Evolutionary conservation across 75 land plant genomes (phyloP), one percentile per base, ranked within the genome.

Genomic region (Selaginella tamariscina): DNA sequence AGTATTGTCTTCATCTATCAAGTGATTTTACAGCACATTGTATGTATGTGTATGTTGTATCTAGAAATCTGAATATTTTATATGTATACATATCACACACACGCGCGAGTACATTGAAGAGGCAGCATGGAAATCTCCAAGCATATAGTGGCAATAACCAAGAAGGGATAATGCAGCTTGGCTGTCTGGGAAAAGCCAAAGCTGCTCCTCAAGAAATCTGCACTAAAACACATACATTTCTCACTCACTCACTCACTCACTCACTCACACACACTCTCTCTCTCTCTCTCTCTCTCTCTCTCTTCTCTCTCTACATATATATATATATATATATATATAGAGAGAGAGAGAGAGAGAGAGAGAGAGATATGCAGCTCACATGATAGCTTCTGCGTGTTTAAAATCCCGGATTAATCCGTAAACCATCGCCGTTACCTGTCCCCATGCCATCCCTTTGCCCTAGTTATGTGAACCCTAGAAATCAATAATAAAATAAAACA

Each of bases 361-460:
- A n/a, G n/a, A n/a, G n/a, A n/a, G n/a, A 2, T 24, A 56, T 29
- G 54, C 13, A 24, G 24, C 22, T 22, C 24, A 77, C 78, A 60
- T 72, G 70, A 77, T 77, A 22, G 78, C 74, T 56, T 71, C 27
- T 21, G 27, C 29, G 0, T 77, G 70, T 55, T 72, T 66, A 0
- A 54, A 66, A 63, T 72, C 74, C 32, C 67, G 78, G 24, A 77
- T 77, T 18, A 72, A 55, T 9, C 75, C 75, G 72, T 77, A 77
- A 24, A 77, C 55, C 2, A 49, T 60, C 20, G 74, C 70, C 24
- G 78, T 77, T 24, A 77, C 32, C 49, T 67, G 68, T 1, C 78
- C 78, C 74, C 75, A 73, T 29, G 70, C 70, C 68, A 67, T 73
- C n/a, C n/a, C n/a, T n/a, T n/a, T n/a, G n/a, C n/a, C n/a, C n/a